These are phyloP conservation scores for Monilinia polystroma DNA, from an alignment of 2,329 filamentous ascomycete species.

Conservation along the genomic window DNA sequence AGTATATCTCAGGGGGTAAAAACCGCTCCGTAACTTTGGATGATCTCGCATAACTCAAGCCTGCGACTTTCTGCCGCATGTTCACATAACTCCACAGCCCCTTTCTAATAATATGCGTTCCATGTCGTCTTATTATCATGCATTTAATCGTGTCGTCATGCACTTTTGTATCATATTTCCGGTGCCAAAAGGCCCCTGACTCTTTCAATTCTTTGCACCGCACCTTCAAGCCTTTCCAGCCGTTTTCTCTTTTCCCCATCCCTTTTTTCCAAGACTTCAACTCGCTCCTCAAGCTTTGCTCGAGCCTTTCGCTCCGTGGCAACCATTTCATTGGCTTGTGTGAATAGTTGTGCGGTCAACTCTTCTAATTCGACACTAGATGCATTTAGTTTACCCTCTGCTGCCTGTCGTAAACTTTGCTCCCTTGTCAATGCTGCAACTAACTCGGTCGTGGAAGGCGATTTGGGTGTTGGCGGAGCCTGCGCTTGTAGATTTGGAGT, in stretches of 20 bases:
- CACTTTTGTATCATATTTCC: constrained; percentile 28
- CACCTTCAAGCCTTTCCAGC: constrained; percentile 69
- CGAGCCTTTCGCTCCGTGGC: constrained; percentile 70
- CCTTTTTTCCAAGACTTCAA: constrained; percentile 65
- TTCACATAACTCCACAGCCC: constrained; percentile 32
- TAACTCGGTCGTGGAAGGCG: constrained; percentile 48
- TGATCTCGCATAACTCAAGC: constrained; percentile 10
- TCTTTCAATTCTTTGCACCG: constrained; percentile 68
- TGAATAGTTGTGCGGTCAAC: constrained; percentile 70
- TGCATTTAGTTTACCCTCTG: constrained; percentile 65
- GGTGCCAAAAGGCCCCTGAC: constrained; percentile 59
- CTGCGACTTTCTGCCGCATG: constrained; percentile 22
- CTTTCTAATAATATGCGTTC: constrained; percentile 22
- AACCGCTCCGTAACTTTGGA: background rate
- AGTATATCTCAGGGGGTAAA: background rate
- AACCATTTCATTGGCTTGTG: constrained; percentile 87
- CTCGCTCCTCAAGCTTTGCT: constrained; percentile 68
- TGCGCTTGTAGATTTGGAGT: constrained; percentile 43
- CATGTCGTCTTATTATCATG: constrained; percentile 15
- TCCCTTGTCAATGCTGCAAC: constrained; percentile 64
- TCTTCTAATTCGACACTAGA: constrained; percentile 76
- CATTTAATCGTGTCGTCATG: constrained; percentile 14
- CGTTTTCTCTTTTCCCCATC: constrained; percentile 68
- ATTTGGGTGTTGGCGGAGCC: constrained; percentile 28
- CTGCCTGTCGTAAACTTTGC: constrained; percentile 63